A percentile compares a stretch with the other conserved stretches of the same genome.
Evolutionary conservation across 1,284 basidiomycete species (phyloP).

Genomic region (Moesziomyces antarcticus): DNA sequence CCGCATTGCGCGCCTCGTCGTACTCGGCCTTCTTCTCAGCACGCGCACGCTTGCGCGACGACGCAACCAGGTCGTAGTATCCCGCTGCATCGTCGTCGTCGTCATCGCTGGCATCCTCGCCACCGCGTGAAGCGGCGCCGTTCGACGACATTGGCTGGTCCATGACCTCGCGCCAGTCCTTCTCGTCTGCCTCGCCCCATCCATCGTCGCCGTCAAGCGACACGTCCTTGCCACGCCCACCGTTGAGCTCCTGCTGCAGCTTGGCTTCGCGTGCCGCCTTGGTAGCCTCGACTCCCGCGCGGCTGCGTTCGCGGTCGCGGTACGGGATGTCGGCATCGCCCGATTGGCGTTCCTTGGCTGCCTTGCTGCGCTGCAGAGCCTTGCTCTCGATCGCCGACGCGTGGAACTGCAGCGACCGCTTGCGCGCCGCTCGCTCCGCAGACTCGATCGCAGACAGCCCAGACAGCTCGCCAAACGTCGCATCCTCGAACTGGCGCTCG

Average conservation of each 20-base stretch:
- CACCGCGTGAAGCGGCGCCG: slow-evolving; percentile 16
- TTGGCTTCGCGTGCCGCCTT: slow-evolving; percentile 56
- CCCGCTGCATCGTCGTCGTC: slow-evolving; percentile 57
- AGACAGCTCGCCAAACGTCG: slow-evolving; percentile 60
- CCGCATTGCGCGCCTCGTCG: slow-evolving; percentile 56
- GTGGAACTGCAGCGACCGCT: slow-evolving; percentile 63
- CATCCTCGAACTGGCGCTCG: slow-evolving; percentile 28
- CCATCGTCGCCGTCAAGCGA: slow-evolving; percentile 47
- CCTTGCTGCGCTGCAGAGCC: slow-evolving; percentile 37
- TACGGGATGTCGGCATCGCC: slow-evolving; percentile 67
- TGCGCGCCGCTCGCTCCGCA: slow-evolving; percentile 58
- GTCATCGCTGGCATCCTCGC: slow-evolving; percentile 21
- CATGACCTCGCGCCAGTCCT: slow-evolving; percentile 63
- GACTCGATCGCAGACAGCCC: slow-evolving; percentile 53
- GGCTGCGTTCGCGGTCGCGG: slow-evolving; percentile 60
- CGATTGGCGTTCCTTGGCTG: slow-evolving; percentile 51
- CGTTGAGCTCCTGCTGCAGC: slow-evolving; percentile 27
- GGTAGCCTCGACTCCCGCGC: slow-evolving; percentile 59
- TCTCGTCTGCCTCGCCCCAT: slow-evolving; percentile 62
- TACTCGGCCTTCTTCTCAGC: slow-evolving; percentile 60
- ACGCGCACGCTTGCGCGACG: slow-evolving; percentile 48
- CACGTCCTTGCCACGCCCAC: slow-evolving; percentile 28
- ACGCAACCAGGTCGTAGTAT: slow-evolving; percentile 64
- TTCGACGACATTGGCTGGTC: slow-evolving; percentile 28
- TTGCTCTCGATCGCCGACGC: slow-evolving; percentile 53